Conservation (phyloP, 1,139 yeast genomes). For the Geotrichum carabidarum region DNA sequence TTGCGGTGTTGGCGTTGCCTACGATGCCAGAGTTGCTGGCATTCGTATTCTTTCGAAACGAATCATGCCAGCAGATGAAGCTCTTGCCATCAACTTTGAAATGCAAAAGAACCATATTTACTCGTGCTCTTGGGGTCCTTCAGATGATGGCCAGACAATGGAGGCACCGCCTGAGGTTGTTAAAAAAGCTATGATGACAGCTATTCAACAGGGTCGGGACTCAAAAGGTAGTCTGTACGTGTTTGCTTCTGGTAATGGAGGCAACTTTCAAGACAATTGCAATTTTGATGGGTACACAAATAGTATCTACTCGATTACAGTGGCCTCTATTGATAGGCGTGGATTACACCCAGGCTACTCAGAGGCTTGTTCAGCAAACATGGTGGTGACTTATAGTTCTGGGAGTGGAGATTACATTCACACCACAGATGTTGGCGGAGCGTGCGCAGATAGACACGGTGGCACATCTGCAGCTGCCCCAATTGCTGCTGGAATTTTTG, state of each 20-base stretch:
- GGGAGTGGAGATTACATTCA: constrained; percentile 88
- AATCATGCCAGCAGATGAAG: constrained; percentile 83
- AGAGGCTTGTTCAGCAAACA: constrained; percentile 90
- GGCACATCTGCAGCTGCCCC: constrained; percentile 99
- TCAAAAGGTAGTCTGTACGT: constrained; percentile 86
- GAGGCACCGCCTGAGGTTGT: constrained; percentile 80
- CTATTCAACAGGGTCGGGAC: constrained; percentile 76
- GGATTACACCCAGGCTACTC: constrained; percentile 85
- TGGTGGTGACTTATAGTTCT: constrained; percentile 93
- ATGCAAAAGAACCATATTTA: constrained; percentile 80
- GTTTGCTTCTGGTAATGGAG: constrained; percentile 97
- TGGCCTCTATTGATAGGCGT: constrained; percentile 83
- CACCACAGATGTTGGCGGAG: constrained; percentile 72
- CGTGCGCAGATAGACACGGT: constrained; percentile 75
- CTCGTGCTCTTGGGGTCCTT: constrained; percentile 98
- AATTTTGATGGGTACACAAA: constrained; percentile 97
- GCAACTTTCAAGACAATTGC: constrained; percentile 75
- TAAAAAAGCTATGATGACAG: constrained; percentile 73
- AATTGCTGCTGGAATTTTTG: constrained; percentile 88
- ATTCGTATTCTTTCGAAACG: constrained; percentile 79
- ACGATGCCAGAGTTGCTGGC: constrained; percentile 79
- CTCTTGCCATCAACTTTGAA: constrained; percentile 76
- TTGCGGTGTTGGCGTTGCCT: constrained; percentile 96
- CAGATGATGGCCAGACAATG: constrained; percentile 84
- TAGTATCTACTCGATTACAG: constrained; percentile 90